Evolutionary conservation across 805 yeast species (phyloP).

Genomic region (Suhomyces prunicola): DNA sequence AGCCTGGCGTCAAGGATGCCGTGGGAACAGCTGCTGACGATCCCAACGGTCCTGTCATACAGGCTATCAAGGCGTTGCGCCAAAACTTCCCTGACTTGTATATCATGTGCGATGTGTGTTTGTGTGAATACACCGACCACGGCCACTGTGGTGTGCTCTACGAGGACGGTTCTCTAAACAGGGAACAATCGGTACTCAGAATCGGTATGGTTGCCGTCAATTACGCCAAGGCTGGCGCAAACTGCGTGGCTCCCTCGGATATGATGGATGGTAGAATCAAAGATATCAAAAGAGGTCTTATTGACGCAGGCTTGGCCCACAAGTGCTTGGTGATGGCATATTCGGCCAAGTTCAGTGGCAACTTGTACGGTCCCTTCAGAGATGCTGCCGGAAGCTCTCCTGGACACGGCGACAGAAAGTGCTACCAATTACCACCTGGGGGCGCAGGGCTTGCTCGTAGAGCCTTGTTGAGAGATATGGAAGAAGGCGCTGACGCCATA

Average conservation of each 20-base stretch:
- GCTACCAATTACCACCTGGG: constrained; percentile 90
- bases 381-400: constrained; percentile 96
- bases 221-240: constrained; percentile 93
- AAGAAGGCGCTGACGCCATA: constrained; percentile 93
- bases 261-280: constrained; percentile 94
- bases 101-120: constrained; percentile 90
- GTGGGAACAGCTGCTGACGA: constrained; percentile 91
- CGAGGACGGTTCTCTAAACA: constrained; percentile 82
- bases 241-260: constrained; percentile 95
- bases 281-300: constrained; percentile 83
- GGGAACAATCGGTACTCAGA: constrained; percentile 71
- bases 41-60: constrained; percentile 92
- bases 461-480: constrained; percentile 80
- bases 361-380: constrained; percentile 93
- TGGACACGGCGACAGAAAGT: constrained; percentile 83
- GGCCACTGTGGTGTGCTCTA: constrained; percentile 96
- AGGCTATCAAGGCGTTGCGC: constrained; percentile 64
- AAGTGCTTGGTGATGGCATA: constrained; percentile 87
- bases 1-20: constrained; percentile 71
- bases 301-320: constrained; percentile 80
- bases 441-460: constrained; percentile 93
- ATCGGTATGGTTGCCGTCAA: constrained; percentile 93
- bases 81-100: constrained; percentile 74
- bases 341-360: constrained; percentile 90
- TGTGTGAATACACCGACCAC: constrained; percentile 94